Evolutionary conservation across 352 stramenopile genomes (phyloP).

Genomic region (Pythium graminicola): DNA sequence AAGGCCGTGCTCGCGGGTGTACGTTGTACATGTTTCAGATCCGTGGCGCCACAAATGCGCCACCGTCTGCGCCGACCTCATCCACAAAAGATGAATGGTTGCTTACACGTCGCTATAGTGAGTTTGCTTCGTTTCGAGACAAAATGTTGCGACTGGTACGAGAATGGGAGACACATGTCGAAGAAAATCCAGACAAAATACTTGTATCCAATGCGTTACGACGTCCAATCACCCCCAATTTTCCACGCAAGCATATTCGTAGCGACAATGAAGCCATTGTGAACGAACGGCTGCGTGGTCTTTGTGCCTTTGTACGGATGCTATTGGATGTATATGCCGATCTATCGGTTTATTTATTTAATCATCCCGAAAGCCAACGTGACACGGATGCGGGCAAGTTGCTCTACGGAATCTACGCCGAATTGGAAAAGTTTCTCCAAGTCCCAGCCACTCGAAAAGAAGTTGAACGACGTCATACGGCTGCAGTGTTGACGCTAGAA

Average conservation of each 20-base stretch:
- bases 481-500: slow-evolving; percentile 16
- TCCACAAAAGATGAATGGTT: slow-evolving; percentile 30
- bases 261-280: slow-evolving; percentile 49
- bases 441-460: slow-evolving; percentile 14
- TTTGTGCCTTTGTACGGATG: slow-evolving; percentile 50
- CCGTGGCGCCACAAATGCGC: slow-evolving; percentile 17
- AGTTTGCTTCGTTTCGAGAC: slow-evolving; percentile 54
- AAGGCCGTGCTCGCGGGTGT: slow-evolving; percentile 5
- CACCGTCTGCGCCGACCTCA: neutral
- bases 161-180: slow-evolving; percentile 28
- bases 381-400: slow-evolving; percentile 21
- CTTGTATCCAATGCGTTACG: slow-evolving; percentile 32
- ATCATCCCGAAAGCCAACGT: slow-evolving; percentile 5
- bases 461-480: slow-evolving; percentile 12
- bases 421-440: slow-evolving; percentile 22
- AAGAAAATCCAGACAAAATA: slow-evolving; percentile 22
- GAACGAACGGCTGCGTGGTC: slow-evolving; percentile 34
- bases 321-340: slow-evolving; percentile 55
- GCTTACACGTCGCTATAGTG: slow-evolving; percentile 56
- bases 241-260: slow-evolving; percentile 61
- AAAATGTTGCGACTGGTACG: slow-evolving; percentile 39
- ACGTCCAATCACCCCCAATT: slow-evolving; percentile 35
- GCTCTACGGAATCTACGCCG: slow-evolving; percentile 22
- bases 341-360: slow-evolving; percentile 47
- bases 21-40: slow-evolving; percentile 66